These are phyloP conservation scores for Daldinia bambusicola DNA, from an alignment of 495 filamentous ascomycete genomes.

Conservation along the genomic window DNA sequence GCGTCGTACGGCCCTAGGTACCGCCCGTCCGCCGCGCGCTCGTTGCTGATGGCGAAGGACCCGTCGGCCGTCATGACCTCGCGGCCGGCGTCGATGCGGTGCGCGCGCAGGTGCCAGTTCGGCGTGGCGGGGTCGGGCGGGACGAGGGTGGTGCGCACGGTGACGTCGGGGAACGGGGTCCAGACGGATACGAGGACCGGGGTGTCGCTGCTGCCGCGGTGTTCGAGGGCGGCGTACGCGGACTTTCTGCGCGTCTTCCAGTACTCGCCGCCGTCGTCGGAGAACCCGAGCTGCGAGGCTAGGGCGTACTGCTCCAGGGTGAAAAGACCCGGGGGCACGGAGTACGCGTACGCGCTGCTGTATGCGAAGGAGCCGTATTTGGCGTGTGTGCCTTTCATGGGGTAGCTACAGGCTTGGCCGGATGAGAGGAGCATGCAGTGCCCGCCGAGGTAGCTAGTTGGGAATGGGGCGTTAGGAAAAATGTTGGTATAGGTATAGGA, in stretches of 20 bases:
- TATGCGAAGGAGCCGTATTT: slow-evolving; percentile 87
- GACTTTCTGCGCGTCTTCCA: slow-evolving; percentile 78
- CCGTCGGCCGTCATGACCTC: slow-evolving; percentile 75
- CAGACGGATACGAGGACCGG: slow-evolving; percentile 73
- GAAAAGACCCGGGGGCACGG: slow-evolving; percentile 78
- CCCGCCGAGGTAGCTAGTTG: slow-evolving; percentile 62
- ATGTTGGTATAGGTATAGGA: not conserved
- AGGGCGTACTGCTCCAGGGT: slow-evolving; percentile 79
- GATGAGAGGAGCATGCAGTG: slow-evolving; percentile 79
- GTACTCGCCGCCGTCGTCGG: slow-evolving; percentile 79
- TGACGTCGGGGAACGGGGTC: slow-evolving; percentile 74
- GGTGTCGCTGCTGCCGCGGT: slow-evolving; percentile 48
- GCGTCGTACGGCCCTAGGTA: slow-evolving; percentile 64
- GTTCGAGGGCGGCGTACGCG: slow-evolving; percentile 66
- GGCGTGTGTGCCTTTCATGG: slow-evolving; percentile 79
- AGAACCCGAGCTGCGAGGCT: slow-evolving; percentile 78
- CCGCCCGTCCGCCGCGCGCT: slow-evolving; percentile 66
- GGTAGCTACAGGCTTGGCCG: slow-evolving; percentile 81
- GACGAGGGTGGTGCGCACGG: slow-evolving; percentile 70
- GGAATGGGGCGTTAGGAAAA: not conserved
- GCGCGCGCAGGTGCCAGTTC: slow-evolving; percentile 76
- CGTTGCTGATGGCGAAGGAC: slow-evolving; percentile 74
- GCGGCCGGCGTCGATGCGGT: slow-evolving; percentile 65
- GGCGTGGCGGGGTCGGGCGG: slow-evolving; percentile 63
- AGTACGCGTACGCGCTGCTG: slow-evolving; percentile 77